Evolutionary conservation across 805 yeast species (phyloP), one percentile per base, ranked within the genome.

Genomic region (Metschnikowia baotianmanensis): DNA sequence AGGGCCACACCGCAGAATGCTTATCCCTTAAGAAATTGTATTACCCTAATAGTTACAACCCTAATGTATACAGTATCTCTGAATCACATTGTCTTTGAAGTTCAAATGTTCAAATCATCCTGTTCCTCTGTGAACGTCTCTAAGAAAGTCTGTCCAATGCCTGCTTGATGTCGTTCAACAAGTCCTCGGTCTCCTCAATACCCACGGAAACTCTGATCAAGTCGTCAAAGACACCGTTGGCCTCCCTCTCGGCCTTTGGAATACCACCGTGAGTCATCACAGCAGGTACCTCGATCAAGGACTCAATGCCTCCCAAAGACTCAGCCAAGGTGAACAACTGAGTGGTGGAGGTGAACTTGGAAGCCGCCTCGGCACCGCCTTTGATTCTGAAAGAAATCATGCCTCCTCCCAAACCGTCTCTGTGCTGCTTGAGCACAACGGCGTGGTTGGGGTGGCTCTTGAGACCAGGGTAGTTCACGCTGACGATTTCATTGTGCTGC

Each of bases 251-350:
- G 39, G 71, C 86, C 61, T 73, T 71, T 57, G 93, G 88, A 62
- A 86, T 86, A 60, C 95, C 95, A 41, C 91, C 93, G 57, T 86
- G 96, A 55, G 96, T 86, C 96, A 86, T 86, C 43, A 80, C 78
- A 34, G 95, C 93, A 30, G 96, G 96, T 34, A 87, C 90, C 67
- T 87, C 95, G 50, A 85, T 68, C 57, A 86, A 72, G 7, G 90
- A 82, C 70, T 87, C 96, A 48, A 87, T 82, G 53, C 96, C 96
- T 52, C 96, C 96, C 47, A 87, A 76, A 15, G 95, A 86, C 69
- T 88, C 96, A 42, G 96, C 95, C 58, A 87, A 72, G 16, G 93
- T 82, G 74, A 87, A 87, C 46, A 85, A 60, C 68, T 82, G 78
- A 48, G 95, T 85, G 33, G 79, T 58, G 33, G 84, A 78, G 45